phyloP scores from a whole-genome alignment of 1,284 basidiomycete species.

The Golubevia pallescens region DNA sequence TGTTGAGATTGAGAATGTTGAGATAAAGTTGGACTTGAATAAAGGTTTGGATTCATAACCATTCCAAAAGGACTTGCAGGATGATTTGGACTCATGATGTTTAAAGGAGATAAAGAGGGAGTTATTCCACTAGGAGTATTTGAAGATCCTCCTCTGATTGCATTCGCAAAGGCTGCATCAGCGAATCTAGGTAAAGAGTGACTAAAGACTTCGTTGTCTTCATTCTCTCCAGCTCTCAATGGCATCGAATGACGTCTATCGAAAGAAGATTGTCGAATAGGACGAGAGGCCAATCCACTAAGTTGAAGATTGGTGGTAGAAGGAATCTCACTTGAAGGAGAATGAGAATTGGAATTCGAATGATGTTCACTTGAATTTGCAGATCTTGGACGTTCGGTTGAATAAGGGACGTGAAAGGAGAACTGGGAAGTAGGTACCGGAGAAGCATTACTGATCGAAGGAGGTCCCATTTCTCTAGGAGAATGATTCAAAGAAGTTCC shows the following conservation, averaged over 20 bases:
- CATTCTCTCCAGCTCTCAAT: conserved; percentile 7
- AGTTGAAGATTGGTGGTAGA: not conserved
- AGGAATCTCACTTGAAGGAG: not conserved
- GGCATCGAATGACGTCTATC: conserved; percentile 33
- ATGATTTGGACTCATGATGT: not conserved
- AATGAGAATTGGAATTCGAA: not conserved
- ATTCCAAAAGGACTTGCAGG: not conserved
- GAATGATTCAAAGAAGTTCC: not conserved
- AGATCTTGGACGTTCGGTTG: not conserved
- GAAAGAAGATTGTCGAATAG: conserved; percentile 18
- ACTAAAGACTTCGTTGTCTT: not conserved
- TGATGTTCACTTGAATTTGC: not conserved
- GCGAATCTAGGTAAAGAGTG: not conserved
- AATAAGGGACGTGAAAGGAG: not conserved
- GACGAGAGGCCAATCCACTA: not conserved
- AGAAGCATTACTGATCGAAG: not conserved
- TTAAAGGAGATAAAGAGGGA: not conserved
- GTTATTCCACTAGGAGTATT: not conserved
- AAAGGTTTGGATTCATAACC: no score
- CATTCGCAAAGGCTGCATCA: not conserved
- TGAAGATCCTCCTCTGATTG: not conserved
- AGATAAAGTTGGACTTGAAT: no score
- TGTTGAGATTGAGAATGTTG: no score
- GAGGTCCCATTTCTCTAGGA: not conserved
- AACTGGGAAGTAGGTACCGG: not conserved